Conservation (phyloP, 768 basidiomycete genomes). For the Mycena latifolia region DNA sequence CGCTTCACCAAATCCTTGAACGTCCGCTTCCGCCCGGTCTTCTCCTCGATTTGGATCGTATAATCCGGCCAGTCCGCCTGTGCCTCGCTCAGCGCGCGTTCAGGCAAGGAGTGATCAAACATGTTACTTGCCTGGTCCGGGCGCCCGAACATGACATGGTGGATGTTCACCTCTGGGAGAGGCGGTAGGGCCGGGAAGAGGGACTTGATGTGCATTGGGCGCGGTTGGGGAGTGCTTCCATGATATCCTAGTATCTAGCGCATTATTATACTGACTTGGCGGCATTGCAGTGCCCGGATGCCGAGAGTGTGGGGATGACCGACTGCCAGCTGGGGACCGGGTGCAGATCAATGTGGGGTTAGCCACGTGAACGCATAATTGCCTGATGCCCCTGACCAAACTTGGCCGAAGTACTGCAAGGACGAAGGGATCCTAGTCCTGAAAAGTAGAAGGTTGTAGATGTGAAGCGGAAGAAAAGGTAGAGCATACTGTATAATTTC, state of each 20-base stretch:
- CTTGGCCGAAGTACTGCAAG: too few species aligned
- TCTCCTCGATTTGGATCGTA: conserved; percentile 66
- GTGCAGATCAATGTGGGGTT: too few species aligned
- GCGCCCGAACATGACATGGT: conserved; percentile 66
- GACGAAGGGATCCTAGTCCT: too few species aligned
- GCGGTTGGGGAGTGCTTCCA: not conserved
- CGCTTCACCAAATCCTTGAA: conserved; percentile 63
- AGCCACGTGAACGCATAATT: too few species aligned
- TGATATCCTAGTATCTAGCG: too few species aligned
- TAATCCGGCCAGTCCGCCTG: conserved; percentile 66
- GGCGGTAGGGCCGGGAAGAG: conserved; percentile 65
- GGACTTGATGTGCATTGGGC: conserved; percentile 68
- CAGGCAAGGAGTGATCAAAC: not conserved
- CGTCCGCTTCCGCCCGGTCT: conserved; percentile 59
- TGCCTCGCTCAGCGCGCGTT: not conserved
- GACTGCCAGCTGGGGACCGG: too few species aligned
- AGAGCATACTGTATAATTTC: too few species aligned
- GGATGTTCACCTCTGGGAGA: conserved; percentile 63
- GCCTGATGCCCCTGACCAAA: too few species aligned
- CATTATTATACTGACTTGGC: not conserved
- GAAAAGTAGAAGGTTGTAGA: too few species aligned
- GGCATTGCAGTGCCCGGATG: too few species aligned
- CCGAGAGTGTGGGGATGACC: too few species aligned
- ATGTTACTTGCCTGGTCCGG: conserved; percentile 54
- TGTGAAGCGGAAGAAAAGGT: too few species aligned